Conservation (phyloP, 441 rosid species). For the Adansonia grandidieri region DNA sequence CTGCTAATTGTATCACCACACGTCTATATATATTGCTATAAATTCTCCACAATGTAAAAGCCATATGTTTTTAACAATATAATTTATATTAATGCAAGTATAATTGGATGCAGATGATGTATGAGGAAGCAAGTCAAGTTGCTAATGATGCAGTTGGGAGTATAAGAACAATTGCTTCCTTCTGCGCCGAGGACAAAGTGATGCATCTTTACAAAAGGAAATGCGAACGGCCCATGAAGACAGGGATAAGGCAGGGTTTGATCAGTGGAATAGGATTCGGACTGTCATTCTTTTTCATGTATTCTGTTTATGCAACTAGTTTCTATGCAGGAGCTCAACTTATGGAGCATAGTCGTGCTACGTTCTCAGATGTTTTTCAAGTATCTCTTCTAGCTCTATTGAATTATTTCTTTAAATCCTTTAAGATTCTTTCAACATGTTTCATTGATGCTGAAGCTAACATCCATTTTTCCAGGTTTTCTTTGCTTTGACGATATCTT, state of each 20-base stretch:
- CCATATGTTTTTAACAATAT: background rate
- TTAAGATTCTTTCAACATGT: too few species aligned
- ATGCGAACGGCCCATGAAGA: slow-evolving; percentile 54
- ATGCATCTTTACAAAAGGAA: slow-evolving; percentile 51
- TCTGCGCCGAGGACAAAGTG: slow-evolving; percentile 60
- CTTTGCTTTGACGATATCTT: slow-evolving; percentile 52
- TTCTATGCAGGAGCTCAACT: slow-evolving; percentile 57
- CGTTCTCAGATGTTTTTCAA: slow-evolving; percentile 47
- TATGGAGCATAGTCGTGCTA: slow-evolving; percentile 39
- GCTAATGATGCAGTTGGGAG: slow-evolving; percentile 60
- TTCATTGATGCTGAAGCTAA: background rate
- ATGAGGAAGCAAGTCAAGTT: slow-evolving; percentile 64
- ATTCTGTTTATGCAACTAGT: slow-evolving; percentile 44
- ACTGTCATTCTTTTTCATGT: slow-evolving; percentile 45
- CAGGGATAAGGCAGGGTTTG: slow-evolving; percentile 51
- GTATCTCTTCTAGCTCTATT: slow-evolving; percentile 20
- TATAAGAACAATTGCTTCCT: slow-evolving; percentile 59
- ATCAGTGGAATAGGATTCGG: slow-evolving; percentile 55
- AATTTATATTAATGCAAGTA: background rate
- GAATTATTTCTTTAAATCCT: background rate
- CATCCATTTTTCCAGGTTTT: slow-evolving; percentile 44
- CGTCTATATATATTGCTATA: too few species aligned
- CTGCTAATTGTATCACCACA: too few species aligned
- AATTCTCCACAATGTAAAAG: too few species aligned
- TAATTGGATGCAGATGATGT: slow-evolving; percentile 43